phyloP scores from a whole-genome alignment of 108 stramenopile genomes.

The Thalassiosira profunda region DNA sequence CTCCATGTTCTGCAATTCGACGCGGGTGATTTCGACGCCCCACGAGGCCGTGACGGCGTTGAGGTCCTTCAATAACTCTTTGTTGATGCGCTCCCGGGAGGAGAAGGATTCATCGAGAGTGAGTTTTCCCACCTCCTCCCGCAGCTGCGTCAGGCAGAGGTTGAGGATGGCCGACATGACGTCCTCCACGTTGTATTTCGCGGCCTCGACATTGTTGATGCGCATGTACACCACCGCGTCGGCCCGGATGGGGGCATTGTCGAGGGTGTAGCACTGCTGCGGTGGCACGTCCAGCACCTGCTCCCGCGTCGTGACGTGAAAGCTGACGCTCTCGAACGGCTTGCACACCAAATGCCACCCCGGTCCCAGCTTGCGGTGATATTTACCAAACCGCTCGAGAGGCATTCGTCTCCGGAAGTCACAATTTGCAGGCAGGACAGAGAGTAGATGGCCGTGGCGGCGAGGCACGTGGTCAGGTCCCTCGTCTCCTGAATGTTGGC shows the following conservation, averaged over 20 bases:
- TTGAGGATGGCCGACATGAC: conserved; percentile 30
- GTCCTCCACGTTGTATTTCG: conserved; percentile 39
- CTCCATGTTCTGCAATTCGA: conserved; percentile 46
- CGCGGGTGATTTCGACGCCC: conserved; percentile 44
- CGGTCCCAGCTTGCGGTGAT: conserved; percentile 24
- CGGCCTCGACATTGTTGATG: conserved; percentile 13
- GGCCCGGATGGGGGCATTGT: conserved; percentile 42
- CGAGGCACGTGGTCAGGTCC: no score
- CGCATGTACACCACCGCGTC: conserved; percentile 50
- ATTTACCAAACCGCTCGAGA: conserved; percentile 45
- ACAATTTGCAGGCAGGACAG: conserved; percentile 11
- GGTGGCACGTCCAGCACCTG: conserved; percentile 51
- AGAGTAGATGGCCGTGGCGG: conserved; percentile 3
- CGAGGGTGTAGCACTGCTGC: conserved; percentile 37
- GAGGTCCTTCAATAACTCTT: conserved; percentile 17
- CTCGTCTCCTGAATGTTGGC: no score
- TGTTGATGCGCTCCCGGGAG: conserved; percentile 36
- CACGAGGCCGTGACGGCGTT: conserved; percentile 40
- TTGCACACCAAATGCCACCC: conserved; percentile 30
- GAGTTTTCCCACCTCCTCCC: conserved; percentile 42
- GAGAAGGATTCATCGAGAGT: conserved; percentile 47
- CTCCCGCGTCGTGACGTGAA: conserved; percentile 25
- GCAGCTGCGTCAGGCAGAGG: conserved; percentile 38
- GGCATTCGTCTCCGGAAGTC: conserved; percentile 10
- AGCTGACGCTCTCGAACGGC: conserved; percentile 17